A percentile compares a stretch with the other conserved stretches of the same genome.
Evolutionary conservation across 139 green algal genomes (phyloP).

Genomic region (Haematococcus lacustris): DNA sequence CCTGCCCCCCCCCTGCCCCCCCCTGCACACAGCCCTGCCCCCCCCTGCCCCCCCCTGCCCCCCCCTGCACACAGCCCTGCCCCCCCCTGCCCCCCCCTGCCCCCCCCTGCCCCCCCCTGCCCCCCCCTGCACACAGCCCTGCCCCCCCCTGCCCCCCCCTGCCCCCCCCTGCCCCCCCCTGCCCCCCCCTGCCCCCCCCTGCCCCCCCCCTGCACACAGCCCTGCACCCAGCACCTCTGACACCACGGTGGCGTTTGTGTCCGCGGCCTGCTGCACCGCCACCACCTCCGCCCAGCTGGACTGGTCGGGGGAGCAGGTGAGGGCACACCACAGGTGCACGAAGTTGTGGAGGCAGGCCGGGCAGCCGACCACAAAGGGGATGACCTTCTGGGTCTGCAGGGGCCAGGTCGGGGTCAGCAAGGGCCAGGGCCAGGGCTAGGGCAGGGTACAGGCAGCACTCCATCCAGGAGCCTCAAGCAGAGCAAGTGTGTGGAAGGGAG

Average conservation of each 20-base stretch:
- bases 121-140: too few species aligned
- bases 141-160: too few species aligned
- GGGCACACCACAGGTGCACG: conserved; percentile 71
- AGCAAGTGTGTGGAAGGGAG: background rate
- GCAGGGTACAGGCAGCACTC: background rate
- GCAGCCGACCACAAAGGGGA: conserved; percentile 77
- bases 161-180: too few species aligned
- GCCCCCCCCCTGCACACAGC: too few species aligned
- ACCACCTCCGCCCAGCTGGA: conserved; percentile 77
- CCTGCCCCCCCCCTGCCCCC: too few species aligned
- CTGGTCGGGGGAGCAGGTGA: conserved; percentile 74
- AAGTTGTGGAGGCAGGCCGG: conserved; percentile 89
- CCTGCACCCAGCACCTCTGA: too few species aligned
- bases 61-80: too few species aligned
- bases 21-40: too few species aligned
- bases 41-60: too few species aligned
- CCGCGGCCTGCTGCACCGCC: conserved; percentile 31
- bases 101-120: too few species aligned
- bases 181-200: too few species aligned
- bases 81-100: too few species aligned
- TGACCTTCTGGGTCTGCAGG: conserved; percentile 49
- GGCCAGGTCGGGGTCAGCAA: background rate
- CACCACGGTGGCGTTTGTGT: conserved; percentile 38
- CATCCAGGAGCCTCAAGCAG: background rate
- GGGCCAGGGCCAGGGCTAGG: background rate